phyloP scores from a whole-genome alignment of 1,284 basidiomycete species.

The Schizophyllum commune region DNA sequence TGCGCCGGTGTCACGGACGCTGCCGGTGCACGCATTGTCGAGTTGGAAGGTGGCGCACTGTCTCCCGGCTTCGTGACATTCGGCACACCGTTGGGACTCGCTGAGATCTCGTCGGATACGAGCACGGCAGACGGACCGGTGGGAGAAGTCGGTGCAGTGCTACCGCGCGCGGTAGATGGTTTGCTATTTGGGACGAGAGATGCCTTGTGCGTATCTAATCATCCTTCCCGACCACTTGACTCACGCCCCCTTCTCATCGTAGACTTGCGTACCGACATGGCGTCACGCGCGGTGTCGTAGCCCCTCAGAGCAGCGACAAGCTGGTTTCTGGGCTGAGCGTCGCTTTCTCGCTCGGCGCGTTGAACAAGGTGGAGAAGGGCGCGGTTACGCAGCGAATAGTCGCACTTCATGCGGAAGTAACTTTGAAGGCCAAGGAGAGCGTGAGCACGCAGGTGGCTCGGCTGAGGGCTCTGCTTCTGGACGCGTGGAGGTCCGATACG shows the following conservation, averaged over 20 bases:
- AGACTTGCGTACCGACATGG: background rate
- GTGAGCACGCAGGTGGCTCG: constrained; percentile 38
- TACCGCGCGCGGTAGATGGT: background rate
- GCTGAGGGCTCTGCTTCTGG: constrained; percentile 44
- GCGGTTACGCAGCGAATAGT: constrained; percentile 29
- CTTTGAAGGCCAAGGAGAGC: constrained; percentile 22
- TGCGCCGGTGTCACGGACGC: background rate
- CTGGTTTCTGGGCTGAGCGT: background rate
- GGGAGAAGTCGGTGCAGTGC: background rate
- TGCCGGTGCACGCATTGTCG: constrained; percentile 1
- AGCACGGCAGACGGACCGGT: background rate
- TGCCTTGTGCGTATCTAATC: background rate
- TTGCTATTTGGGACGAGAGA: background rate
- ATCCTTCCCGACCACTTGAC: too few relatives aligned
- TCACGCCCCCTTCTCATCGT: constrained; percentile 46
- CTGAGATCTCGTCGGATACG: background rate
- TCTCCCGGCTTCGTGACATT: background rate
- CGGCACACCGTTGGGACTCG: background rate
- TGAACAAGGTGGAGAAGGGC: background rate
- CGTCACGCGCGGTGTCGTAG: background rate
- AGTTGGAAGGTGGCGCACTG: constrained; percentile 7
- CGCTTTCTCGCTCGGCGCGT: background rate
- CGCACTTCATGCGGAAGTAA: constrained; percentile 52
- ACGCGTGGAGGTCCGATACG: constrained; percentile 14
- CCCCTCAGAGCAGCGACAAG: background rate